Evolutionary conservation across 768 basidiomycete species (phyloP).

Genomic region (Russula lepida): DNA sequence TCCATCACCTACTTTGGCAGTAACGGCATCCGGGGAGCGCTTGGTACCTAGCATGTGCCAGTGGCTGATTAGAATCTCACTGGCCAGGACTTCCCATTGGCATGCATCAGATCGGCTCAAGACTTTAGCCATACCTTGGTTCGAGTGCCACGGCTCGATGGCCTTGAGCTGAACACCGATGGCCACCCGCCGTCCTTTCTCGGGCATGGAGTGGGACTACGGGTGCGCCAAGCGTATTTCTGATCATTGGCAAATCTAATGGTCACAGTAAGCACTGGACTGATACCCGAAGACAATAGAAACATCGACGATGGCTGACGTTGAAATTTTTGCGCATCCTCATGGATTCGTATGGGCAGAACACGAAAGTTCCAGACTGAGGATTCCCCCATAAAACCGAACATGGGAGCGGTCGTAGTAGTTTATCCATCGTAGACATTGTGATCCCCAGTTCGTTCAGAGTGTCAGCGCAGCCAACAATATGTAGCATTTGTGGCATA

Average conservation of each 20-base stretch:
- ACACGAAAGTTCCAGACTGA: slow-evolving; percentile 30
- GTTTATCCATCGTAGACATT: slow-evolving; percentile 22
- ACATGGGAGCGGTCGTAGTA: slow-evolving; percentile 27
- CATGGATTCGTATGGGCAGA: slow-evolving; percentile 34
- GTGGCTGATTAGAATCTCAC: no score
- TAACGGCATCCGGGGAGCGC: neutral
- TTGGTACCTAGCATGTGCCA: neutral
- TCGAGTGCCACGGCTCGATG: no score
- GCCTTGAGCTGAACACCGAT: no score
- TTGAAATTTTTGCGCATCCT: slow-evolving; percentile 28
- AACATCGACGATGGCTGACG: slow-evolving; percentile 29
- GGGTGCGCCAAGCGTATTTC: slow-evolving; percentile 40
- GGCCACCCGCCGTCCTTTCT: no score
- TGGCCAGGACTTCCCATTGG: no score
- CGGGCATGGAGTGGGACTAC: no score
- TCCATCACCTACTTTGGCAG: neutral
- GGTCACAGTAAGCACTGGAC: neutral
- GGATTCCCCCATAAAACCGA: slow-evolving; percentile 27
- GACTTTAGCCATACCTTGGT: no score
- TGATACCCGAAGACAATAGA: no score
- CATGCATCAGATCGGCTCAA: no score
- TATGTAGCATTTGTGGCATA: slow-evolving; percentile 37
- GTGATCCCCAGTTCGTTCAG: slow-evolving; percentile 34
- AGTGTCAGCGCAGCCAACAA: slow-evolving; percentile 35
- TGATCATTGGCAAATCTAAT: slow-evolving; percentile 35